Conservation (phyloP, 176 grass and related monocot genomes). For the Puccinellia tenuiflora region DNA sequence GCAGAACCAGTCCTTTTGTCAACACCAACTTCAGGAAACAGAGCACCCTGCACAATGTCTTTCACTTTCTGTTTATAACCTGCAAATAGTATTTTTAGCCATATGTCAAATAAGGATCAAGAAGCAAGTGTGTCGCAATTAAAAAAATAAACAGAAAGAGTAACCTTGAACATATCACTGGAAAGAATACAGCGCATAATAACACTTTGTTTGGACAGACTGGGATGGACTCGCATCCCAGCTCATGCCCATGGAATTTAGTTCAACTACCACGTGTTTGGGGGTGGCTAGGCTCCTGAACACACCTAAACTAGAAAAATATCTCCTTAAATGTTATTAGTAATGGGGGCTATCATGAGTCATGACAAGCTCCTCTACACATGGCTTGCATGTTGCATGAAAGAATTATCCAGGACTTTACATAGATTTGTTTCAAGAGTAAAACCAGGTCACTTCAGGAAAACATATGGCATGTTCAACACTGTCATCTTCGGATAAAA, state of each 20-base stretch:
- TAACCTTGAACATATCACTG: conserved; percentile 9
- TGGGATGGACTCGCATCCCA: too few species aligned
- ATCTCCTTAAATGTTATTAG: background rate
- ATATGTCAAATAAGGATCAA: background rate
- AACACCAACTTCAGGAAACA: conserved; percentile 87
- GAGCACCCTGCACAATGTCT: conserved; percentile 79
- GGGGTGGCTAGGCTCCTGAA: background rate
- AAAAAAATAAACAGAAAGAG: background rate
- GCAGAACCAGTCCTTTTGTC: conserved; percentile 61
- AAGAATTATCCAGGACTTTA: conserved; percentile 6
- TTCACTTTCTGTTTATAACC: conserved; percentile 78
- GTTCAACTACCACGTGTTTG: background rate
- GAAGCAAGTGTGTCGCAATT: background rate
- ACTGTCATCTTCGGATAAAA: background rate
- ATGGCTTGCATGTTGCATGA: too few species aligned
- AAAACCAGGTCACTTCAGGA: background rate
- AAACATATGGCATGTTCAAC: background rate
- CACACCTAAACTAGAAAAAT: background rate
- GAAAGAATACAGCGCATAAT: background rate
- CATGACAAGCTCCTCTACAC: background rate
- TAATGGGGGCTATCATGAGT: background rate
- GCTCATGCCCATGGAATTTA: background rate
- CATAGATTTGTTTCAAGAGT: background rate
- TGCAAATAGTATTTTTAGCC: conserved; percentile 25
- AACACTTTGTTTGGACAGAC: background rate